Evolutionary conservation across 352 stramenopile genomes (phyloP).

Genomic region (Phytophthora gonapodyides): DNA sequence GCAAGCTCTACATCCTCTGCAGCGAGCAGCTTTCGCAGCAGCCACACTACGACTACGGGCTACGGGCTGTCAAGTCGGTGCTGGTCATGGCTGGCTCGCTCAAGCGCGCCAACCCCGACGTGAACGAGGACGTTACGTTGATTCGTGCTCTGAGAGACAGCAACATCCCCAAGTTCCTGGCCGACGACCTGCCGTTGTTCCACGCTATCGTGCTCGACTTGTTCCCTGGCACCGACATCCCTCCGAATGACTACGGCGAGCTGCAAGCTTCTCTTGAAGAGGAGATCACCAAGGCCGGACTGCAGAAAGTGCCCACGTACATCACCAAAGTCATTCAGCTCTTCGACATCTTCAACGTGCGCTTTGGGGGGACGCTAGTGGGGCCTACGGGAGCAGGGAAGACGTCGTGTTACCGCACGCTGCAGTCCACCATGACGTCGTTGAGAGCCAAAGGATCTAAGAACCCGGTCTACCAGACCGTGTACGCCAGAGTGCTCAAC

Average conservation of each 20-base stretch:
- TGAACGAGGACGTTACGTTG: slow-evolving; percentile 91
- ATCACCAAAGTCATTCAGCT: slow-evolving; percentile 95
- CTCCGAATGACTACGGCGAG: slow-evolving; percentile 84
- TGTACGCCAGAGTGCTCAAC: slow-evolving; percentile 76
- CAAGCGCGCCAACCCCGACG: slow-evolving; percentile 75
- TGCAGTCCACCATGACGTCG: slow-evolving; percentile 88
- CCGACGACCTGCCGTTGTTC: slow-evolving; percentile 92
- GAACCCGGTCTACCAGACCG: slow-evolving; percentile 86
- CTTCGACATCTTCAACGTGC: slow-evolving; percentile 95
- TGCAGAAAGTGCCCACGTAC: slow-evolving; percentile 79
- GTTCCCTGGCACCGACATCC: slow-evolving; percentile 88
- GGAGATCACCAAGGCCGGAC: slow-evolving; percentile 61
- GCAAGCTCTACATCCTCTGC: slow-evolving; percentile 94
- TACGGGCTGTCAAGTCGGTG: slow-evolving; percentile 93
- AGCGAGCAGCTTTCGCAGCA: slow-evolving; percentile 94
- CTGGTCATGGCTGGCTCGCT: slow-evolving; percentile 92
- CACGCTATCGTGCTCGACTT: slow-evolving; percentile 92
- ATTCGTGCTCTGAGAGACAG: slow-evolving; percentile 91
- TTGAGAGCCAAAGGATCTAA: slow-evolving; percentile 57
- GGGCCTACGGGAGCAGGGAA: slow-evolving; percentile 87
- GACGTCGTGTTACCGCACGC: slow-evolving; percentile 87
- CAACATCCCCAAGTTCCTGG: slow-evolving; percentile 95
- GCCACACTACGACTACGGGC: slow-evolving; percentile 95
- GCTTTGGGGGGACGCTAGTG: slow-evolving; percentile 91
- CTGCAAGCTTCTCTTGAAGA: slow-evolving; percentile 69